These are phyloP conservation scores for Pulveroboletus ravenelii DNA, from an alignment of 768 basidiomycete species.

Conservation along the genomic window DNA sequence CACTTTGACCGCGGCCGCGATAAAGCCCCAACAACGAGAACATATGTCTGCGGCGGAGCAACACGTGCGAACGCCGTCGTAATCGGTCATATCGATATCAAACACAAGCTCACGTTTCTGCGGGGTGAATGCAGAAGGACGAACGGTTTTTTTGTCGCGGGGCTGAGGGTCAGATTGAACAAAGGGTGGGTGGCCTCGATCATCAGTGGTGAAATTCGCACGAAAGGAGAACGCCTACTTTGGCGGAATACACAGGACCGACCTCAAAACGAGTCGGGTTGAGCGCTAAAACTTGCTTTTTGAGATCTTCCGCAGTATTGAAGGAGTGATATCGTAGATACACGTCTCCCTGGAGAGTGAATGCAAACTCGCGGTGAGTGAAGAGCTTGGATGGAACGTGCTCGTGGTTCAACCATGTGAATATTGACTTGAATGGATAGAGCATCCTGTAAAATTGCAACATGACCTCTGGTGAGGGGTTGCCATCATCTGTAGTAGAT, in stretches of 20 bases:
- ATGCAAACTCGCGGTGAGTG: constrained; percentile 93
- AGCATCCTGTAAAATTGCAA: constrained; percentile 80
- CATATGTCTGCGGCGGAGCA: constrained; percentile 91
- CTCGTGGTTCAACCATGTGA: constrained; percentile 92
- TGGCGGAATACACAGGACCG: constrained; percentile 85
- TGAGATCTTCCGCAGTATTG: constrained; percentile 78
- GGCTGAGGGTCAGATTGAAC: too few species aligned
- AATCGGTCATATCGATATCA: constrained; percentile 99
- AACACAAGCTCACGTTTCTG: constrained; percentile 90
- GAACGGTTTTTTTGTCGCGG: constrained; percentile 80
- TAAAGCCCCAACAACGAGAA: constrained; percentile 90
- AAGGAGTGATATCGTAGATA: constrained; percentile 97
- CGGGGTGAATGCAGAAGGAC: constrained; percentile 65
- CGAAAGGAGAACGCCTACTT: constrained; percentile 49
- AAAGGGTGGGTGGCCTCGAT: too few species aligned
- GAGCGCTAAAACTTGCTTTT: constrained; percentile 77
- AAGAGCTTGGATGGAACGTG: constrained; percentile 75
- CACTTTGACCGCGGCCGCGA: constrained; percentile 85
- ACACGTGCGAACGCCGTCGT: constrained; percentile 92
- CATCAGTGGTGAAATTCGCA: neutral
- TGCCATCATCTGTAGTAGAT: constrained; percentile 11
- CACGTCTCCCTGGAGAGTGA: constrained; percentile 85
- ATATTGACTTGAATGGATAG: constrained; percentile 93
- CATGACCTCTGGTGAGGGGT: constrained; percentile 59
- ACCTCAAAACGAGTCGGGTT: constrained; percentile 96